Evolutionary conservation across 192 early-diverging fungal species (phyloP).

Genomic region (Funneliformis geosporum): DNA sequence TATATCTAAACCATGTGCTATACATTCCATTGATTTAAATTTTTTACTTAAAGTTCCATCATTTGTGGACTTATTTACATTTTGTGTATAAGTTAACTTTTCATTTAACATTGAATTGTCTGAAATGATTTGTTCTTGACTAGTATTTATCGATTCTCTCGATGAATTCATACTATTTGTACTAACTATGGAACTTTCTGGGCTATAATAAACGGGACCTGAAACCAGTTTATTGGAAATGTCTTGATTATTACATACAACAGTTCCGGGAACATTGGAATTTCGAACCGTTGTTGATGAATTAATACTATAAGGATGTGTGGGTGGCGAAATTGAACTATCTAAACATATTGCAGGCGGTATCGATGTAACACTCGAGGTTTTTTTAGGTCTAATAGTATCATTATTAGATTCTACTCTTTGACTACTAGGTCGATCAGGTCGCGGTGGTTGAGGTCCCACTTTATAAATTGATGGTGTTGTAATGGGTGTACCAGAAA

Average conservation of each 20-base stretch:
- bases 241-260: background rate
- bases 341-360: background rate
- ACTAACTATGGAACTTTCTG: background rate
- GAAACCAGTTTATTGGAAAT: background rate
- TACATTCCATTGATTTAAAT: background rate
- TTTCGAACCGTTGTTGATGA: background rate
- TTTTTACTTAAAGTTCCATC: background rate
- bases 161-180: background rate
- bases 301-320: background rate
- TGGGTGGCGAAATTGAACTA: background rate
- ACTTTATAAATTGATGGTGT: background rate
- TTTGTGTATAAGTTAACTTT: background rate
- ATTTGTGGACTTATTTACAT: background rate
- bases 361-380: background rate
- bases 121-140: background rate
- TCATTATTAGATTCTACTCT: background rate
- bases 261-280: background rate
- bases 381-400: background rate
- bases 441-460: background rate
- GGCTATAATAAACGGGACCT: background rate
- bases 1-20: background rate
- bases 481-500: background rate
- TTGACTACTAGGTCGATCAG: background rate
- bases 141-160: background rate
- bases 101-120: background rate